Evolutionary conservation across 306 rosid genomes (phyloP).

Genomic region (Sesbania bispinosa): DNA sequence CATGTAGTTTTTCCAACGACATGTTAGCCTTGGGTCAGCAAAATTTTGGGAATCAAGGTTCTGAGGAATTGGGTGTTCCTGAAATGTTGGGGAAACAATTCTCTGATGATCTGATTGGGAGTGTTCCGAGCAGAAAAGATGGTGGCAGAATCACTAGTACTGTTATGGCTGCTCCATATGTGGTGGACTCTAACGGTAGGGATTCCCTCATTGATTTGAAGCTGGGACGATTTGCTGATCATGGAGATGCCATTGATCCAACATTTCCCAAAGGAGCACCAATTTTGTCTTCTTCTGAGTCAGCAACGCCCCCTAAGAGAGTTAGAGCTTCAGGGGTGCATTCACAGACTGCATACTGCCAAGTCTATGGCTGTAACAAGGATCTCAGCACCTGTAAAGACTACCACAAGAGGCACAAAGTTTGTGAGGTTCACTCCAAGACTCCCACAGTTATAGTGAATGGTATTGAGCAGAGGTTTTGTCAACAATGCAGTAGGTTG

Average conservation of each 20-base stretch:
- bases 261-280: slow-evolving; percentile 41
- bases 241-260: slow-evolving; percentile 33
- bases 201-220: slow-evolving; percentile 75
- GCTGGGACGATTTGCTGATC: slow-evolving; percentile 63
- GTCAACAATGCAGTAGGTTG: slow-evolving; percentile 94
- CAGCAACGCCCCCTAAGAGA: slow-evolving; percentile 60
- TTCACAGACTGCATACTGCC: slow-evolving; percentile 59
- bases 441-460: slow-evolving; percentile 74
- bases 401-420: slow-evolving; percentile 89
- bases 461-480: slow-evolving; percentile 77
- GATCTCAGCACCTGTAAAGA: slow-evolving; percentile 74
- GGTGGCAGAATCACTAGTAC: slow-evolving; percentile 18
- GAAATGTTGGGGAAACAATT: slow-evolving; percentile 54
- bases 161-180: too few relatives aligned
- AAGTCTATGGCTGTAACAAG: slow-evolving; percentile 83
- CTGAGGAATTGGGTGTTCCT: slow-evolving; percentile 56
- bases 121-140: slow-evolving; percentile 27
- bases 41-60: slow-evolving; percentile 47
- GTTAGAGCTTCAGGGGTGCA: slow-evolving; percentile 42
- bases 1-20: slow-evolving; percentile 46
- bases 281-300: slow-evolving; percentile 53
- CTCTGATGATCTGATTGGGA: slow-evolving; percentile 34
- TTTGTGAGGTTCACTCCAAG: slow-evolving; percentile 85
- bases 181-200: slow-evolving; percentile 42
- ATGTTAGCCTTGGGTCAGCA: slow-evolving; percentile 42